A percentile compares a stretch with the other conserved stretches of the same genome.
These are phyloP conservation scores for Amaranthus palmeri DNA, from an alignment of 148 eudicot species.

Conservation along the genomic window DNA sequence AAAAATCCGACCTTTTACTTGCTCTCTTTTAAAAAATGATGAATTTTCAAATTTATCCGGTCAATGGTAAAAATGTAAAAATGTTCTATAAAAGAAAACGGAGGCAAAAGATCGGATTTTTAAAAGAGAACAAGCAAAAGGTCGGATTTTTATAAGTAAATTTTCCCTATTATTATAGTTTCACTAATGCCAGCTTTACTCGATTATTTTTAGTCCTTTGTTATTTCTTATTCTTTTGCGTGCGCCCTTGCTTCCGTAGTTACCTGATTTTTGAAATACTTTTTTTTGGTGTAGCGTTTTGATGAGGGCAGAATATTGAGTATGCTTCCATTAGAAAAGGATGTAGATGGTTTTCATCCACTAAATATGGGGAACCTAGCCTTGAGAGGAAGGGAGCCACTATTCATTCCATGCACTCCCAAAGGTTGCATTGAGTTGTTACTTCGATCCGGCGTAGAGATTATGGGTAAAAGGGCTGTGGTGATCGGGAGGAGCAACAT, in stretches of 20 bases:
- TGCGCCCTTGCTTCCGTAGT: neutral
- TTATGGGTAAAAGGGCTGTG: slow-evolving; percentile 67
- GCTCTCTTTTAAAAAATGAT: too few species aligned
- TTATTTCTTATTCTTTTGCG: neutral
- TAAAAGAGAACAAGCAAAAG: too few species aligned
- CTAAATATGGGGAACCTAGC: slow-evolving; percentile 72
- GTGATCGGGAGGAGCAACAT: slow-evolving; percentile 86
- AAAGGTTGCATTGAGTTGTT: slow-evolving; percentile 82
- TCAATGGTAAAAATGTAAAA: too few species aligned
- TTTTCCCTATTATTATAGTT: too few species aligned
- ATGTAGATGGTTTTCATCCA: slow-evolving; percentile 88
- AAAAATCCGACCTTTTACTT: too few species aligned
- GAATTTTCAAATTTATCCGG: too few species aligned
- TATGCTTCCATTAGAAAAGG: slow-evolving; percentile 58
- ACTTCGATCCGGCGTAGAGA: slow-evolving; percentile 57
- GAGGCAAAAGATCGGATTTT: too few species aligned
- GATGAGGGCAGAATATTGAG: slow-evolving; percentile 55
- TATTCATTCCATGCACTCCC: slow-evolving; percentile 75
- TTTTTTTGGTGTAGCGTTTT: slow-evolving; percentile 41
- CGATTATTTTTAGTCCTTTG: neutral
- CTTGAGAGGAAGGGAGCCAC: slow-evolving; percentile 69
- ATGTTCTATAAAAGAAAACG: too few species aligned
- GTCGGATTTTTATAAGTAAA: too few species aligned
- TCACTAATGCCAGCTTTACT: too few species aligned
- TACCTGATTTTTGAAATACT: neutral